Evolutionary conservation across 1,284 basidiomycete species (phyloP), one percentile per base, ranked within the genome.

Genomic region (Rhodotorula sp.): DNA sequence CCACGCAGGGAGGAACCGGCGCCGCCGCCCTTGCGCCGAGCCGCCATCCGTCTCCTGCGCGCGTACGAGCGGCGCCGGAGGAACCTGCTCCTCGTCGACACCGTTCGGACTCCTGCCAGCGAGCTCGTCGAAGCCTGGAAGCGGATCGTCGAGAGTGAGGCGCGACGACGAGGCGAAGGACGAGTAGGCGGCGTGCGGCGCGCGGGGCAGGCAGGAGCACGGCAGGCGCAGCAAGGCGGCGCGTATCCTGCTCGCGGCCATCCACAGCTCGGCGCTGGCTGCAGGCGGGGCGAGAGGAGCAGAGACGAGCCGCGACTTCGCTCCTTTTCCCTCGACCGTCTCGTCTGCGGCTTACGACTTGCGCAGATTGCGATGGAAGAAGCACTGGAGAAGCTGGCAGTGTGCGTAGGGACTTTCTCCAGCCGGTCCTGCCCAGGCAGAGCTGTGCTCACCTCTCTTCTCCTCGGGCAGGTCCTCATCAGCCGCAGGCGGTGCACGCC

Each of bases 81-180:
- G 34, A 34, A 42, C 16, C 19, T 7, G 19, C 27, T 58, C 21
- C 17, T 34, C 8, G 12, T 25, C 34, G 34, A 34, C 34, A 2
- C 34, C 34, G 34, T 34, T 46, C 12, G 14, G 5, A 7, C 42
- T 17, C 14, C n/a, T 7, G 13, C 34, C 17, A 2, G 34, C 27
- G 17, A 53, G 58, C 12, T 42, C 52, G 19, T 48, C 17, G 25
- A 42, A 66, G n/a, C 27, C 42, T 12, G 65, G 50, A 0, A 53
- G 64, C n/a, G 60, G 60, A 16, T 70, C 46, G 60, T 70, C 68
- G 54, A 70, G 50, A 8, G 68, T 70, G 3, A 25, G 19, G 25
- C n/a, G 4, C 23, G 68, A 70, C n/a, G 68, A 62, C 3, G 68
- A 70, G 7, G 68, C n/a, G 49, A 66, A 55, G 41, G 54, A 34